phyloP scores from a whole-genome alignment of 2,329 filamentous ascomycete species.

The Ophiocordyceps camponoti-rufipedis region DNA sequence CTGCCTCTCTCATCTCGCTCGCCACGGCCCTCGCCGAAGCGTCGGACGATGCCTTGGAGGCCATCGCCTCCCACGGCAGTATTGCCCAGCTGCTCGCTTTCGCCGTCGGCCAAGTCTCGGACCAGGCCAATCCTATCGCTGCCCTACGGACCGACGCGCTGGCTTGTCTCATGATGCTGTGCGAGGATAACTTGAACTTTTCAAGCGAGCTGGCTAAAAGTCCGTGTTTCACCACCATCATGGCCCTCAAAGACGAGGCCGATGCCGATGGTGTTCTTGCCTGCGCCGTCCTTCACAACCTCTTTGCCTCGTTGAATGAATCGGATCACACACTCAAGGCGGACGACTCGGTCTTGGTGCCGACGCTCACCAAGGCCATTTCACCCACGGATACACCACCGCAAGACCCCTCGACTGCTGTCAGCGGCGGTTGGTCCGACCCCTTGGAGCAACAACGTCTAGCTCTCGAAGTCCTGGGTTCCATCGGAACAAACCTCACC shows the following conservation, averaged over 20 bases:
- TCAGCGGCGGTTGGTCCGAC: slow-evolving; percentile 18
- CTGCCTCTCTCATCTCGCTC: slow-evolving; percentile 33
- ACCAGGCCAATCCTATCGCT: slow-evolving; percentile 19
- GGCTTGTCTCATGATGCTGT: slow-evolving; percentile 36
- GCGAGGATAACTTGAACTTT: slow-evolving; percentile 39
- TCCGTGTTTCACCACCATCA: slow-evolving; percentile 29
- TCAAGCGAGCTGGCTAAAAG: slow-evolving; percentile 31
- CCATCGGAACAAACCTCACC: slow-evolving; percentile 38
- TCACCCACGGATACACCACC: slow-evolving; percentile 8
- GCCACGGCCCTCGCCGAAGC: slow-evolving; percentile 36
- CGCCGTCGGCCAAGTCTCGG: slow-evolving; percentile 18
- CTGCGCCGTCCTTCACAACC: slow-evolving; percentile 43
- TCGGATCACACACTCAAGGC: slow-evolving; percentile 7
- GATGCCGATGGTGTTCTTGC: slow-evolving; percentile 33
- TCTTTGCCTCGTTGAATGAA: slow-evolving; percentile 27
- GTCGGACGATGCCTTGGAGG: slow-evolving; percentile 39
- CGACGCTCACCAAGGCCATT: slow-evolving; percentile 17
- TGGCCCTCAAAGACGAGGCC: slow-evolving; percentile 26
- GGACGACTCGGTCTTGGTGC: slow-evolving; percentile 16
- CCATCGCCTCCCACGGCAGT: slow-evolving; percentile 27
- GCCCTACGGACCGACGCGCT: slow-evolving; percentile 27
- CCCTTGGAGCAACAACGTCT: slow-evolving; percentile 29
- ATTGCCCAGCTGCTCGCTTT: slow-evolving; percentile 36
- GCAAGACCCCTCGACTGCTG: slow-evolving; percentile 3
- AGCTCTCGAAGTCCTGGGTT: slow-evolving; percentile 43